Base-by-base conservation (phyloP, 2,329 filamentous ascomycete species). In the Tolypocladium tundrense region DNA sequence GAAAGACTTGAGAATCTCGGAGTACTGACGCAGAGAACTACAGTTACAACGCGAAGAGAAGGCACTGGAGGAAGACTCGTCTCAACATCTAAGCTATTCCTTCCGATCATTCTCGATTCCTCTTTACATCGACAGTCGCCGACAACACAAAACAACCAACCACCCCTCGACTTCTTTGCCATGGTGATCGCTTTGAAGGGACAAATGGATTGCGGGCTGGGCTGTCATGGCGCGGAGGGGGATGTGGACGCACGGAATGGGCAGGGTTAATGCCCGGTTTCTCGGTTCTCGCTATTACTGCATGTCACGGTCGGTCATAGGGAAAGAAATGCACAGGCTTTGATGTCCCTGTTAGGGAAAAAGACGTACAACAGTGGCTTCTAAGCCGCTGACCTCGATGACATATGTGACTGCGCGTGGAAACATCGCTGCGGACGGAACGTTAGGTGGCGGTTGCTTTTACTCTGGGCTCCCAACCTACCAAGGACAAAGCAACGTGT, bases 21-120 rank as follows among this genome's bases (percentile, higher is more conserved):
- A 41, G 39, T 50, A 51, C 64, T 67, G 60, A 68, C 60, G 54
- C 56, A 19, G 40, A 58, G 56, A 59, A 56, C 24, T 53, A 70
- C 76, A 99, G 94, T 83, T 99, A 99, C 88, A 99, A 99, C 85
- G 92, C 94, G 74, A 99, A 99, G 90, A 85, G 94, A 80, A 90
- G 94, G 82, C 94, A 99, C 79, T 99, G 94, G 94, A 91, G 94
- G 84, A 99, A 99, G 93, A 97, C 94, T 77, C 89, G 91, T 77
- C 91, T 99, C 81, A 91, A 91, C 76, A 95, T 99, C 84, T 99
- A 94, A 84, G 85, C 79, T 77, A 78, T 75, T 82, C 77, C 72
- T 75, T 69, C 70, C 66, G 65, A 63, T 69, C 70, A 67, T 67
- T 65, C 64, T 65, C 65, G 60, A 66, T 62, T 64, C 56, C 50